These are phyloP conservation scores for Parachlorella kessleri DNA, from an alignment of 139 green algal genomes.

Conservation along the genomic window DNA sequence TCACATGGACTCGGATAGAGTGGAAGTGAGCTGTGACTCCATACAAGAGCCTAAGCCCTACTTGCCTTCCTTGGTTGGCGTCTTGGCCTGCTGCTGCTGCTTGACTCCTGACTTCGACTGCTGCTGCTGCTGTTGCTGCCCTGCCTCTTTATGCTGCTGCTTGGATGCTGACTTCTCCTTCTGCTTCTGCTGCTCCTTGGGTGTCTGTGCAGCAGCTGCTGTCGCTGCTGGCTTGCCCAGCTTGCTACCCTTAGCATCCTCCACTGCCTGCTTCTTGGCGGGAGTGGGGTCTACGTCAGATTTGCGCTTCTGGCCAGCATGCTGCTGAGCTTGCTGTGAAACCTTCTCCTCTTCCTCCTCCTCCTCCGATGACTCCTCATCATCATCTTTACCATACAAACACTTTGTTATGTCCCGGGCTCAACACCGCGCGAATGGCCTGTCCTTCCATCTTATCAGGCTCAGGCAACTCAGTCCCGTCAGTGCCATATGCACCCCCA, in stretches of 20 bases:
- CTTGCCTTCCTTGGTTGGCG: too few species aligned
- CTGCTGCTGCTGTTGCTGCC: slow-evolving; percentile 22
- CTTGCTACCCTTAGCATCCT: slow-evolving; percentile 38
- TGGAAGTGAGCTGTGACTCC: not conserved
- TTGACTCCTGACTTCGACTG: slow-evolving; percentile 14
- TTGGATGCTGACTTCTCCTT: slow-evolving; percentile 2
- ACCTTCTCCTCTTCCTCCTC: slow-evolving; percentile 3
- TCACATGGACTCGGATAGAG: not conserved
- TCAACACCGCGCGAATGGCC: not conserved
- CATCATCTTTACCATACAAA: slow-evolving; percentile 2
- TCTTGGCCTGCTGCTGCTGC: not conserved
- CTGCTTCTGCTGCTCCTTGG: slow-evolving; percentile 17
- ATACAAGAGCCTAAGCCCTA: too few species aligned
- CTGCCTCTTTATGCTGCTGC: slow-evolving; percentile 3
- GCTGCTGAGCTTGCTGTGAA: not conserved
- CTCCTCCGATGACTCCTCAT: slow-evolving; percentile 6
- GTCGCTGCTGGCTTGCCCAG: slow-evolving; percentile 7
- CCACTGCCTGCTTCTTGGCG: slow-evolving; percentile 30
- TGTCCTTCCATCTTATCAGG: not conserved
- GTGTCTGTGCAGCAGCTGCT: not conserved
- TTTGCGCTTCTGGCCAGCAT: slow-evolving; percentile 30
- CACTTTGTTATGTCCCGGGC: not conserved
- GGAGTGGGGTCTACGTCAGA: not conserved
- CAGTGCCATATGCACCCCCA: not conserved
- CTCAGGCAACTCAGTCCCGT: not conserved